These are phyloP conservation scores for Lactarius quietus DNA, from an alignment of 768 basidiomycete genomes.

Conservation along the genomic window DNA sequence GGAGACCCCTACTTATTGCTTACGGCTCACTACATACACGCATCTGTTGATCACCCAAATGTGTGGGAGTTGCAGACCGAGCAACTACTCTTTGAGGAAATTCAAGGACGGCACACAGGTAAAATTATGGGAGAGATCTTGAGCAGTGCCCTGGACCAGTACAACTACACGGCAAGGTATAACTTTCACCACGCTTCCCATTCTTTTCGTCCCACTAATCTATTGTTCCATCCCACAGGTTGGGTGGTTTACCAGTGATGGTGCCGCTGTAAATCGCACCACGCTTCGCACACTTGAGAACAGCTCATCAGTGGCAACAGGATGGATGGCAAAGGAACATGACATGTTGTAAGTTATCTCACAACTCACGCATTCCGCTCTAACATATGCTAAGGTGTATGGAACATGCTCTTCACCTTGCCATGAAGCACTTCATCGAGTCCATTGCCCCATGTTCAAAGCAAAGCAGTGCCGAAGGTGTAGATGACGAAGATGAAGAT, in stretches of 20 bases:
- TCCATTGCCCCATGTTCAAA: neutral
- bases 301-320: too few relatives aligned
- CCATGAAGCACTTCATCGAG: neutral
- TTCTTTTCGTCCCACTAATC: too few relatives aligned
- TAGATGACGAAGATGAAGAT: neutral
- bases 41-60: neutral
- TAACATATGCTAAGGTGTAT: neutral
- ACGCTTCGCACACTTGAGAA: too few relatives aligned
- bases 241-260: neutral
- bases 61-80: neutral
- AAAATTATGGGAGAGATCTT: neutral
- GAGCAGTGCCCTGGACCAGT: neutral
- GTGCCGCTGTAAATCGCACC: neutral
- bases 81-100: neutral
- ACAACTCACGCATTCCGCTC: too few relatives aligned
- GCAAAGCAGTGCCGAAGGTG: neutral
- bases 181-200: too few relatives aligned
- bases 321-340: too few relatives aligned
- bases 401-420: neutral
- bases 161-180: neutral
- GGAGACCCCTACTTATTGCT: neutral
- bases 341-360: too few relatives aligned
- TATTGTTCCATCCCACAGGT: too few relatives aligned
- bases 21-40: neutral
- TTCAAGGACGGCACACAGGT: neutral